phyloP scores from a whole-genome alignment of 2,329 filamentous ascomycete species.

The Trichoderma hamatum region DNA sequence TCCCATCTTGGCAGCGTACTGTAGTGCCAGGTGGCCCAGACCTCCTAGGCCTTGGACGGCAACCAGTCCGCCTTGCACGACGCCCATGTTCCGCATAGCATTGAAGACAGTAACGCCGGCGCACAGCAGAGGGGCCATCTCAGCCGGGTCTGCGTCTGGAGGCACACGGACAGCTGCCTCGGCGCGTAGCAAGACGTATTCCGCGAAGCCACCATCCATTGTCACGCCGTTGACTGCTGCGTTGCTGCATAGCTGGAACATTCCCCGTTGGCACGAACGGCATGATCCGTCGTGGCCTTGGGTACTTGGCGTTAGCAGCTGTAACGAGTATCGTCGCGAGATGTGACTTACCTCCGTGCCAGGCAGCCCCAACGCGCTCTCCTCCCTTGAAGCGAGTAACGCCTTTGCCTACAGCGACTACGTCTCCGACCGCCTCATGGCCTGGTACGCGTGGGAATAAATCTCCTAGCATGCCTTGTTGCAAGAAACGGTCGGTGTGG shows the following conservation, averaged over 20 bases:
- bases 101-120: slow-evolving; percentile 69
- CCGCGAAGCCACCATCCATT: slow-evolving; percentile 67
- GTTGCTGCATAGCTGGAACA: slow-evolving; percentile 71
- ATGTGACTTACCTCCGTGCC: slow-evolving; percentile 41
- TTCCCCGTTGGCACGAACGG: slow-evolving; percentile 62
- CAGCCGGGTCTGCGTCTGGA: slow-evolving; percentile 52
- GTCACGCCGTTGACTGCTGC: slow-evolving; percentile 65
- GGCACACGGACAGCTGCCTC: slow-evolving; percentile 64
- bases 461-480: slow-evolving; percentile 53
- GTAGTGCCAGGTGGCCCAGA: slow-evolving; percentile 75
- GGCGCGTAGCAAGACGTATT: slow-evolving; percentile 62
- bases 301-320: too few species aligned
- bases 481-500: slow-evolving; percentile 59
- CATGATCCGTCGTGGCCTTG: slow-evolving; percentile 61
- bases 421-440: slow-evolving; percentile 69
- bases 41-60: slow-evolving; percentile 73
- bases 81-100: slow-evolving; percentile 56
- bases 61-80: slow-evolving; percentile 56
- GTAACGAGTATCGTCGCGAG: too few species aligned
- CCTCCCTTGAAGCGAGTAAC: slow-evolving; percentile 62
- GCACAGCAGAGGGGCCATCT: slow-evolving; percentile 64
- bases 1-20: slow-evolving; percentile 76
- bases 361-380: slow-evolving; percentile 61
- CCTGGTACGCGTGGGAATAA: slow-evolving; percentile 67
- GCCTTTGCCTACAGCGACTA: slow-evolving; percentile 61